Conservation (phyloP, 202 grass and related monocot genomes). For the Bolboschoenoplectus hybrid region DNA sequence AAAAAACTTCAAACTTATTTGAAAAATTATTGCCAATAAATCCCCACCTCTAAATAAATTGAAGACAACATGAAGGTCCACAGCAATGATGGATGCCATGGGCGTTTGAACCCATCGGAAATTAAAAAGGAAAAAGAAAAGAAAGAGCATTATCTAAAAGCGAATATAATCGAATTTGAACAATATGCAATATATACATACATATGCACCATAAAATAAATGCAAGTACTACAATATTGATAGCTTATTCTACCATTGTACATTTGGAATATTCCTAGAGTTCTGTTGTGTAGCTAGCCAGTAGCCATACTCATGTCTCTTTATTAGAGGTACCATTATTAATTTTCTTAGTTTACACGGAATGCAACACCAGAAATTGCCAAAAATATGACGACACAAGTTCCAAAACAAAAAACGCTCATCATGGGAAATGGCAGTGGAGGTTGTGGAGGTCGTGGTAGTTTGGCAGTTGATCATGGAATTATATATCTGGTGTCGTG, state of each 20-base stretch:
- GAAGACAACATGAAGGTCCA: too few species aligned
- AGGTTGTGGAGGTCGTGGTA: background rate
- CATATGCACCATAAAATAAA: background rate
- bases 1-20: too few species aligned
- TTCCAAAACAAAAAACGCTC: background rate
- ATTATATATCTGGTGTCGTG: background rate
- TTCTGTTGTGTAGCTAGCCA: slow-evolving; percentile 5
- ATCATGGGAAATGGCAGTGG: slow-evolving; percentile 21
- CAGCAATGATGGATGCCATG: too few species aligned
- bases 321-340: background rate
- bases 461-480: background rate
- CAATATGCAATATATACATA: background rate
- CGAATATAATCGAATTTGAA: background rate
- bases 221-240: background rate
- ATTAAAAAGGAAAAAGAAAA: background rate
- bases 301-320: background rate
- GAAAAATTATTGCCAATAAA: too few species aligned
- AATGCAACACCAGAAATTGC: background rate
- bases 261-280: background rate
- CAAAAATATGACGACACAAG: background rate
- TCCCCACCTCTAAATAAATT: too few species aligned
- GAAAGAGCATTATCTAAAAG: background rate
- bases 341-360: slow-evolving; percentile 24
- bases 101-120: background rate
- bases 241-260: background rate